Evolutionary conservation across 2,329 filamentous ascomycete genomes (phyloP).

Genomic region (Colletotrichum caudatum): DNA sequence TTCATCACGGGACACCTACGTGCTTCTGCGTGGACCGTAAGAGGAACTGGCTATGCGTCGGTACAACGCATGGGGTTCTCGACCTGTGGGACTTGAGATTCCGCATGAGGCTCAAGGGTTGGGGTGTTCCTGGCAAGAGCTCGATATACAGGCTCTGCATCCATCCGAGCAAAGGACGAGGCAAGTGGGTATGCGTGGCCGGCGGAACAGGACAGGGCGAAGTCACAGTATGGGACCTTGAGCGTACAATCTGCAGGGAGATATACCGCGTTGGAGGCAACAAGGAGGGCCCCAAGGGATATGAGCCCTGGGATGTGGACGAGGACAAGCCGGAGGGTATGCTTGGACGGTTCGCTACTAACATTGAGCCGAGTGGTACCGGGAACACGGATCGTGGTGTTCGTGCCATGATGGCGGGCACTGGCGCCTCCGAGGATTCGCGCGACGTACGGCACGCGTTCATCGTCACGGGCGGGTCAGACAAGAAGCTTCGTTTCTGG

Average conservation of each 20-base stretch:
- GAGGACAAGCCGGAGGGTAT: conserved; percentile 89
- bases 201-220: conserved; percentile 90
- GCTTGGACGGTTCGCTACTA: conserved; percentile 85
- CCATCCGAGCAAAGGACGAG: conserved; percentile 82
- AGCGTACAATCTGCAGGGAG: conserved; percentile 88
- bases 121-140: conserved; percentile 85
- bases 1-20: conserved; percentile 91
- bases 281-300: conserved; percentile 72
- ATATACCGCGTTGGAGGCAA: conserved; percentile 80
- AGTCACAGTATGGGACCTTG: conserved; percentile 94
- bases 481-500: conserved; percentile 95
- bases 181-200: conserved; percentile 88
- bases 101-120: conserved; percentile 85
- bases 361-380: conserved; percentile 71
- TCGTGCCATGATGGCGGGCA: conserved; percentile 78
- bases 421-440: conserved; percentile 76
- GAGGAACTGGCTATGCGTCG: conserved; percentile 90
- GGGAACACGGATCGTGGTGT: conserved; percentile 74
- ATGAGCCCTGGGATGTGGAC: conserved; percentile 89
- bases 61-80: conserved; percentile 91
- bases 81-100: conserved; percentile 98
- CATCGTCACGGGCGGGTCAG: conserved; percentile 87
- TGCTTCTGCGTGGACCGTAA: conserved; percentile 90
- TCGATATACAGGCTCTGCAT: conserved; percentile 83
- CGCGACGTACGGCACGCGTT: conserved; percentile 83